Evolutionary conservation across 192 early-diverging fungal species (phyloP).

Genomic region (Backusella australiensis): DNA sequence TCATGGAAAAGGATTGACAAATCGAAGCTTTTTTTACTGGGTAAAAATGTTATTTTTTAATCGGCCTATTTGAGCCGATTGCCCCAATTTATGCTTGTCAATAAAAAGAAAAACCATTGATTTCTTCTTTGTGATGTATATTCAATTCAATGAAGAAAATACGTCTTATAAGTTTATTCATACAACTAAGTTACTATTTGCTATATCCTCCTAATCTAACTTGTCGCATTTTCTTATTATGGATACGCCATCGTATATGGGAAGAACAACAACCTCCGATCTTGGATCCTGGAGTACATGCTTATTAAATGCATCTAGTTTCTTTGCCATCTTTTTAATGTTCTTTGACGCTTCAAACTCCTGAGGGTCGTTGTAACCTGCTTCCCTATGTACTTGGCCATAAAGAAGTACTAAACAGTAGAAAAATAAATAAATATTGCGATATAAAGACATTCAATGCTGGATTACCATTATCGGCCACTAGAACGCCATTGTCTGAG

Average conservation of each 20-base stretch:
- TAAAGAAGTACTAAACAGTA: not conserved
- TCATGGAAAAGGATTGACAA: too few relatives aligned
- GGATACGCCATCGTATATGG: conserved; percentile 63
- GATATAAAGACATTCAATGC: not conserved
- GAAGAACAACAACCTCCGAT: conserved; percentile 55
- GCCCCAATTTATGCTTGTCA: too few relatives aligned
- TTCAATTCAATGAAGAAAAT: not conserved
- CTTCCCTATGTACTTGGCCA: conserved; percentile 28
- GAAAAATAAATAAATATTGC: not conserved
- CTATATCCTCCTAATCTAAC: too few relatives aligned
- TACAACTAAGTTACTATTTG: too few relatives aligned
- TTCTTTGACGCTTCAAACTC: conserved; percentile 16
- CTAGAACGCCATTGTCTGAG: conserved; percentile 52
- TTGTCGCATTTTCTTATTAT: conserved; percentile 26
- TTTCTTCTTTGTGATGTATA: not conserved
- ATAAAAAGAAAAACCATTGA: not conserved
- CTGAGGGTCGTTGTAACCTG: conserved; percentile 4
- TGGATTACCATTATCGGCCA: conserved; percentile 59
- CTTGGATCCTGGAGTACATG: conserved; percentile 58
- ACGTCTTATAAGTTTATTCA: too few relatives aligned
- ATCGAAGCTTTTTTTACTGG: too few relatives aligned
- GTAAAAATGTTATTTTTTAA: too few relatives aligned
- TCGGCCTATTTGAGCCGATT: too few relatives aligned
- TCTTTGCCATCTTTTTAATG: conserved; percentile 32
- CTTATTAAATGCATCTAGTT: conserved; percentile 61